Evolutionary conservation across 768 basidiomycete genomes (phyloP).

Genomic region (Calvatia gigantea): DNA sequence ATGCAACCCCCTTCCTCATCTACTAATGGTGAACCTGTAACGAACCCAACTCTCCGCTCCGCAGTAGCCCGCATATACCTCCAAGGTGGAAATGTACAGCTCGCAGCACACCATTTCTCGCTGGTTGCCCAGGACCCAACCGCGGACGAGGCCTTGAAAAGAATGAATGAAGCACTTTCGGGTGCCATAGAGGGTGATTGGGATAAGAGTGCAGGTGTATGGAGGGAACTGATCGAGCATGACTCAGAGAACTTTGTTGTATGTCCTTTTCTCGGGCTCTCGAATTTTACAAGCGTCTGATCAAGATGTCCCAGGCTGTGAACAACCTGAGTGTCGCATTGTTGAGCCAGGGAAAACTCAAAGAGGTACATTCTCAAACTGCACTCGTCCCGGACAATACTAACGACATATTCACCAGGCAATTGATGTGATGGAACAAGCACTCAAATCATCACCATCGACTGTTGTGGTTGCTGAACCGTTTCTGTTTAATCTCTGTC

Average conservation of each 20-base stretch:
- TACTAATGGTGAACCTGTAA: conserved; percentile 7
- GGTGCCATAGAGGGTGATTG: conserved; percentile 72
- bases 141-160: conserved; percentile 41
- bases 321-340: conserved; percentile 76
- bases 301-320: conserved; percentile 43
- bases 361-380: conserved; percentile 59
- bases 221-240: conserved; percentile 41
- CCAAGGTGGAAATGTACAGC: conserved; percentile 61
- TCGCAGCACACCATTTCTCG: conserved; percentile 58
- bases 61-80: conserved; percentile 73
- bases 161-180: conserved; percentile 65
- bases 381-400: too few relatives aligned
- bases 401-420: conserved; percentile 37
- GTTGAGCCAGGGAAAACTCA: conserved; percentile 66
- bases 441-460: conserved; percentile 61
- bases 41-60: conserved; percentile 59
- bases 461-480: conserved; percentile 76
- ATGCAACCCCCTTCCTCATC: conserved; percentile 25
- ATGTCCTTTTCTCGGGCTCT: conserved; percentile 16
- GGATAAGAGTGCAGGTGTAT: conserved; percentile 43
- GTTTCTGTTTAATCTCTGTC: conserved; percentile 83
- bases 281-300: background rate
- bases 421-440: conserved; percentile 64
- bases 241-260: conserved; percentile 64
- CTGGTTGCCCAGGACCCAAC: conserved; percentile 40